phyloP scores from a whole-genome alignment of 768 basidiomycete species.

The Podaxis rugospora region DNA sequence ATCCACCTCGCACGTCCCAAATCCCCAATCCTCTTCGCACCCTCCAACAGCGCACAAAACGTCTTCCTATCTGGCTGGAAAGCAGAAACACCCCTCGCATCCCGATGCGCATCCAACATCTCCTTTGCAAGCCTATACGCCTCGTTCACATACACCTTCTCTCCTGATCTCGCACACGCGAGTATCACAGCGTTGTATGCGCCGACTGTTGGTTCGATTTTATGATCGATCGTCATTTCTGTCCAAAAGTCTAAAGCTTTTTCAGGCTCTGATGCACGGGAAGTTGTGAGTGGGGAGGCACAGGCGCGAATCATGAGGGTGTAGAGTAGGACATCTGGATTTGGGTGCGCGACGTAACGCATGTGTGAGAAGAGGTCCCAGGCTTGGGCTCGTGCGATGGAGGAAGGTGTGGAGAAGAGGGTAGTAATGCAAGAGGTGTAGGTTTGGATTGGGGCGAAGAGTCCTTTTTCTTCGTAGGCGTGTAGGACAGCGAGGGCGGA shows the following conservation, averaged over 20 bases:
- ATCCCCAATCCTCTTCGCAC: conserved; percentile 84
- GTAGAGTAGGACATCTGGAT: conserved; percentile 70
- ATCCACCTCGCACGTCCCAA: conserved; percentile 84
- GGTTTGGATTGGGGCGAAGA: conserved; percentile 65
- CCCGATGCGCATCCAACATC: conserved; percentile 79
- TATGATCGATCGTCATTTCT: conserved; percentile 81
- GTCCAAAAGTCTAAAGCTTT: conserved; percentile 90
- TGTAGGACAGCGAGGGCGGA: conserved; percentile 68
- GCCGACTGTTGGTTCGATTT: conserved; percentile 55
- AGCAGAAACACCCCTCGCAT: conserved; percentile 52
- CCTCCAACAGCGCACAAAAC: conserved; percentile 84
- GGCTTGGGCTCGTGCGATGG: conserved; percentile 66
- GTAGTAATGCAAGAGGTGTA: conserved; percentile 67
- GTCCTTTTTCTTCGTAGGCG: conserved; percentile 58
- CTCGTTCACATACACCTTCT: conserved; percentile 65
- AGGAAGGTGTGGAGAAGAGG: conserved; percentile 46
- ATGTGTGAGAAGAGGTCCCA: conserved; percentile 96
- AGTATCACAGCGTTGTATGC: conserved; percentile 83
- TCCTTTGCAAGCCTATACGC: conserved; percentile 80
- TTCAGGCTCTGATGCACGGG: conserved; percentile 71
- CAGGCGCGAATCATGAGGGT: conserved; percentile 87
- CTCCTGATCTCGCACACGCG: conserved; percentile 69
- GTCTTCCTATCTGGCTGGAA: conserved; percentile 62
- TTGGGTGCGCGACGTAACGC: conserved; percentile 90
- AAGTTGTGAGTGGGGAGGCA: conserved; percentile 42